Conservation (phyloP, 306 rosid genomes). For the Geum urbanum region DNA sequence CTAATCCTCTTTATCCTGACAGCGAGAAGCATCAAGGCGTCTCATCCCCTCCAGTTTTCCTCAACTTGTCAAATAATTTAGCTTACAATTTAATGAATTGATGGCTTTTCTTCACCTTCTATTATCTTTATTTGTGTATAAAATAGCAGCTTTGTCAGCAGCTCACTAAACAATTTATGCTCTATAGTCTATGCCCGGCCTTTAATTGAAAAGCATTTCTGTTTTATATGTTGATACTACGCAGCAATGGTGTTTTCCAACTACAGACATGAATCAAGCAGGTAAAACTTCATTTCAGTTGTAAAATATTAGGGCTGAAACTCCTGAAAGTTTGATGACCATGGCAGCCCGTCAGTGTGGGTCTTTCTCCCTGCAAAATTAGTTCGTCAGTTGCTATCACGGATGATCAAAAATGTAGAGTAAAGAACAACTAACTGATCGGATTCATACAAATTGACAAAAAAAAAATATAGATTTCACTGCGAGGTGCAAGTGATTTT, state of each 20-base stretch:
- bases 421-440: no score
- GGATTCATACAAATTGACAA: no score
- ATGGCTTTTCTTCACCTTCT: background rate
- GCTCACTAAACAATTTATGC: background rate
- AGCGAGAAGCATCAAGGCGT: slow-evolving; percentile 4
- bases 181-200: background rate
- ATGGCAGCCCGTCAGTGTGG: background rate
- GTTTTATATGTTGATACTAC: background rate
- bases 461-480: no score
- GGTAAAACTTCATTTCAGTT: background rate
- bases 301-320: background rate
- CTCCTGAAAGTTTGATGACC: background rate
- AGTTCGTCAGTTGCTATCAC: no score
- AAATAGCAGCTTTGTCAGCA: slow-evolving; percentile 4
- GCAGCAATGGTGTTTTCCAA: background rate
- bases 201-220: background rate
- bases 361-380: no score
- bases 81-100: background rate
- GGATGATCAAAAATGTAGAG: no score
- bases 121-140: background rate
- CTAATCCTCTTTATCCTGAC: background rate
- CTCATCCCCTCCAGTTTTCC: background rate
- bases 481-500: no score
- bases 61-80: background rate
- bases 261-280: background rate